Evolutionary conservation across 768 basidiomycete genomes (phyloP).

Genomic region (Naganishia kalamii): DNA sequence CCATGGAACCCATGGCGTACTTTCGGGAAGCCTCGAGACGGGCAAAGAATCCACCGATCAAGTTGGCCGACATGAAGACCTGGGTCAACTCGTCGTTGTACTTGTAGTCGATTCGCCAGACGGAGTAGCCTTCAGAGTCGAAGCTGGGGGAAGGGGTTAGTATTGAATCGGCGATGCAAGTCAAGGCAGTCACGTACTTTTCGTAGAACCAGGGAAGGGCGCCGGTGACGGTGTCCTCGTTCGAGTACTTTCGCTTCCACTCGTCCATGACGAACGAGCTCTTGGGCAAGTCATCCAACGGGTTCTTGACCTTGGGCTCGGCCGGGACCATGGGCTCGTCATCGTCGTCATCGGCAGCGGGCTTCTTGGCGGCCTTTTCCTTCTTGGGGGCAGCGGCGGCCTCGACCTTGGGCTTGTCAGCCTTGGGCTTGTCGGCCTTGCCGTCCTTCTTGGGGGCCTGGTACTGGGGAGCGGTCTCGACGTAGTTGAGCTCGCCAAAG

Average conservation of each 20-base stretch:
- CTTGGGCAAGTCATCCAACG: constrained; percentile 79
- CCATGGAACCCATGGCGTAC: constrained; percentile 77
- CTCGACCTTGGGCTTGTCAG: constrained; percentile 24
- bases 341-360: constrained; percentile 56
- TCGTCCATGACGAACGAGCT: constrained; percentile 55
- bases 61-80: constrained; percentile 91
- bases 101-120: constrained; percentile 92
- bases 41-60: constrained; percentile 78
- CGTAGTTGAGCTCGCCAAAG: constrained; percentile 58
- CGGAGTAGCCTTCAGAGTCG: constrained; percentile 80
- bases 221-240: constrained; percentile 91
- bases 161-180: background rate
- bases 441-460: constrained; percentile 63
- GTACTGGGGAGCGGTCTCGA: constrained; percentile 66
- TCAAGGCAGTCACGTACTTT: constrained; percentile 56
- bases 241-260: constrained; percentile 97
- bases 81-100: constrained; percentile 89
- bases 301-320: constrained; percentile 90
- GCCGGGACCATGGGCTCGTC: constrained; percentile 66
- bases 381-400: constrained; percentile 41
- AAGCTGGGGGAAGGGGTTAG: constrained; percentile 53
- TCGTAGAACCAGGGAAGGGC: constrained; percentile 94
- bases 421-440: constrained; percentile 36
- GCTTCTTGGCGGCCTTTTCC: constrained; percentile 38
- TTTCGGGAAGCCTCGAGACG: constrained; percentile 94